Evolutionary conservation across 2,329 filamentous ascomycete species (phyloP).

Genomic region (Neoarthrinium moseri): DNA sequence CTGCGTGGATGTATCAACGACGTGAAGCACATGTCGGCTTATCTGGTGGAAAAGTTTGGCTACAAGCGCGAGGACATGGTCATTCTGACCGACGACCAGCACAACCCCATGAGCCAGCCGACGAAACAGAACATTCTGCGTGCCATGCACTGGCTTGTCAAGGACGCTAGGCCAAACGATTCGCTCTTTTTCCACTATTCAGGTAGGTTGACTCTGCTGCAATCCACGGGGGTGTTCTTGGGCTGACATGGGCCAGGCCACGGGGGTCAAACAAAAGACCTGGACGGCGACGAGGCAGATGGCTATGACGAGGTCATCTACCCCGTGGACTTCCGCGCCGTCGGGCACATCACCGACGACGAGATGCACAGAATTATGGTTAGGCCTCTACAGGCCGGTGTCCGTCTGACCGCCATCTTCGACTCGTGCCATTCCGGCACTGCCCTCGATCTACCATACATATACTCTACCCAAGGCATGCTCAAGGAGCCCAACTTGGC

Average conservation of each 20-base stretch:
- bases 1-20: slow-evolving; percentile 95
- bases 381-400: slow-evolving; percentile 72
- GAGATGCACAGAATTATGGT: slow-evolving; percentile 81
- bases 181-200: slow-evolving; percentile 98
- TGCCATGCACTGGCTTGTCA: slow-evolving; percentile 97
- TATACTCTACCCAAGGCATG: slow-evolving; percentile 77
- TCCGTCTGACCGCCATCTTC: slow-evolving; percentile 80
- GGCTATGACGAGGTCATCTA: slow-evolving; percentile 79
- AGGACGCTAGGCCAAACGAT: slow-evolving; percentile 88
- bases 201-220: slow-evolving; percentile 52
- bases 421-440: slow-evolving; percentile 81
- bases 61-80: slow-evolving; percentile 98
- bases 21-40: slow-evolving; percentile 93
- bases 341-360: slow-evolving; percentile 76
- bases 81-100: slow-evolving; percentile 91
- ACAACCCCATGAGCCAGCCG: slow-evolving; percentile 95
- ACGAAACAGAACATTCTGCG: slow-evolving; percentile 93
- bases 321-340: slow-evolving; percentile 67
- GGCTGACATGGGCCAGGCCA: slow-evolving; percentile 52
- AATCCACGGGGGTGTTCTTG: not conserved
- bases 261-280: slow-evolving; percentile 71
- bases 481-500: slow-evolving; percentile 80
- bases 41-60: slow-evolving; percentile 83
- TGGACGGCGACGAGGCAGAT: slow-evolving; percentile 75
- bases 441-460: slow-evolving; percentile 73